Base-by-base conservation (phyloP, 176 grass and related monocot species). In the Musa itinerans region DNA sequence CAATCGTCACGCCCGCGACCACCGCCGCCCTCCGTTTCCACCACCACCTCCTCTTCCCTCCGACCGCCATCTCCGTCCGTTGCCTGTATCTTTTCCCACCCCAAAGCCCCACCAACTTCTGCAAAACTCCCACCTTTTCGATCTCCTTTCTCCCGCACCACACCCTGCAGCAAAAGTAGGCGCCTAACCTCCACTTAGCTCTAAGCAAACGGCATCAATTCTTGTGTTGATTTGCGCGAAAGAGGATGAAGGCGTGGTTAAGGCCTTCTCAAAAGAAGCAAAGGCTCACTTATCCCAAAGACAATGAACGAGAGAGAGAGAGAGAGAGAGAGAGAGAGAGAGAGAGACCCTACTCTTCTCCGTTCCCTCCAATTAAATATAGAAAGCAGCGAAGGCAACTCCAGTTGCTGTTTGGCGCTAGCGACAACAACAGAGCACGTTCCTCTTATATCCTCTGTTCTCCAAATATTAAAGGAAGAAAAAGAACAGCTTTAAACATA, bases 231-330 rank as follows among this genome's bases (percentile, higher is more conserved):
- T 72, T 53, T 72, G 70, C 70, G 70, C 19, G 70, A 72, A 72
- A 72, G 70, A 23, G 69, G 29, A 53, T 22, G 71, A 56, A 71
- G 76, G 87, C 85, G 86, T 87, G 89, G 85, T 50, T 79, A 61
- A 53, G 83, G 76, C 54, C 81, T 84, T 83, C 85, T 97, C 85
- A 93, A 97, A 92, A 92, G 90, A 82, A 84, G 69, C 75, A 83
- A 83, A 86, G 76, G 80, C 83, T 85, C 82, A 79, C 77, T 78
- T 68, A 83, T 81, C 76, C 86, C 75, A 78, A 73, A 78, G 70
- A 54, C 50, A 24, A 72, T 51, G 70, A 53, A 13, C 9, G 10
- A 51, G 34, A 50, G 4, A 53, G 50, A 52, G 2, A 72, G 51
- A 20, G 2, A 11, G 12, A 8, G 57, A 20, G 57, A n/a, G n/a